phyloP scores from a whole-genome alignment of 2,329 filamentous ascomycete species.

The Ceratocystis ficicola region DNA sequence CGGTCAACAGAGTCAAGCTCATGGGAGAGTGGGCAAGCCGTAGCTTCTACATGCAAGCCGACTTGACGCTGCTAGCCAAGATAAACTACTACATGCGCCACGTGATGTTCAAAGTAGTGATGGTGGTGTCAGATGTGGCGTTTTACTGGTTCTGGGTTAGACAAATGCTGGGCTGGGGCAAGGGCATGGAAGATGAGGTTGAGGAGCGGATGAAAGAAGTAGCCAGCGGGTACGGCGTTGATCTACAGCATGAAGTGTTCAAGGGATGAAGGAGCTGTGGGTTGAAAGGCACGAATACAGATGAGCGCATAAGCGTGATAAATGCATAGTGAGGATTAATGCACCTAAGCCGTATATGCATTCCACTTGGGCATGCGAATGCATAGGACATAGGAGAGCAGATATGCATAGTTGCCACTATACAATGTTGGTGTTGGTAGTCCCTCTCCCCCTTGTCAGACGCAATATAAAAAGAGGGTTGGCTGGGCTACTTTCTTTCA shows the following conservation, averaged over 20 bases:
- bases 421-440: not conserved
- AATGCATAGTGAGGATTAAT: not conserved
- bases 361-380: not conserved
- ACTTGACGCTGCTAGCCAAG: slow-evolving; percentile 50
- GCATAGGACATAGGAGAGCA: not conserved
- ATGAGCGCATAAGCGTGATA: not conserved
- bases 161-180: slow-evolving; percentile 63
- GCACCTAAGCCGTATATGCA: not conserved
- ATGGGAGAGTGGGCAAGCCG: slow-evolving; percentile 82
- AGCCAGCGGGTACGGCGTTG: slow-evolving; percentile 82
- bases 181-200: slow-evolving; percentile 89
- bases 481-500: slow-evolving; percentile 1
- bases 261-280: slow-evolving; percentile 47
- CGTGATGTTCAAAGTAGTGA: slow-evolving; percentile 65
- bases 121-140: slow-evolving; percentile 63
- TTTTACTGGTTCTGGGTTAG: slow-evolving; percentile 72
- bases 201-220: slow-evolving; percentile 77
- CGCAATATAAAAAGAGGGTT: not conserved
- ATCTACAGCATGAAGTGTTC: slow-evolving; percentile 79
- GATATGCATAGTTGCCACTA: not conserved
- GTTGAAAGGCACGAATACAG: not conserved
- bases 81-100: slow-evolving; percentile 62
- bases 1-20: slow-evolving; percentile 87
- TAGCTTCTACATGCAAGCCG: slow-evolving; percentile 63
- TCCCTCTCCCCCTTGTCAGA: not conserved